A percentile compares a stretch with the other conserved stretches of the same genome.
These are phyloP conservation scores for Penicillium corylophilum DNA, from an alignment of 2,329 filamentous ascomycete species.

Conservation along the genomic window DNA sequence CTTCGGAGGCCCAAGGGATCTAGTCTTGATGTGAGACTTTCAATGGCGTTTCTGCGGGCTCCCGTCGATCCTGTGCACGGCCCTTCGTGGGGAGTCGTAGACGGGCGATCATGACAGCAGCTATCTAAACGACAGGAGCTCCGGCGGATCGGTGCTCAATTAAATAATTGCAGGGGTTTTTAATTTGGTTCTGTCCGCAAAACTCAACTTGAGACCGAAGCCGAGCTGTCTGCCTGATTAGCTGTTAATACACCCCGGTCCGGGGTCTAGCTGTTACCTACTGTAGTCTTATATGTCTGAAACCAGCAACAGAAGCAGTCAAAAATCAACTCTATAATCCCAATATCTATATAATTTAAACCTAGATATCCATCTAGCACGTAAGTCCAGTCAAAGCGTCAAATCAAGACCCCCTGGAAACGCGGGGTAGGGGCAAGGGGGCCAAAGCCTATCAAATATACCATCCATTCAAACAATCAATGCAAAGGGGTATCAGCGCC, in stretches of 20 bases:
- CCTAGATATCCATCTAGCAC: background rate
- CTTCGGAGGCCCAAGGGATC: background rate
- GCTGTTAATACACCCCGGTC: background rate
- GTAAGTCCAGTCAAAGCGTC: background rate
- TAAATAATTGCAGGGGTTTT: background rate
- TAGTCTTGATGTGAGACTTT: background rate
- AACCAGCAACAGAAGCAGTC: background rate
- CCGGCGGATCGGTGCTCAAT: conserved; percentile 5
- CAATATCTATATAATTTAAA: background rate
- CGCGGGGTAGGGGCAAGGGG: background rate
- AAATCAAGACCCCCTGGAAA: background rate
- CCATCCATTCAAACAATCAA: background rate
- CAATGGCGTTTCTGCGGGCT: conserved; percentile 4
- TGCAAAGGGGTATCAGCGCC: background rate
- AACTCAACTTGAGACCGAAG: background rate
- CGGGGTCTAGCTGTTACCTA: background rate
- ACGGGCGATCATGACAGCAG: conserved; percentile 5
- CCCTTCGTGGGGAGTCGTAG: background rate
- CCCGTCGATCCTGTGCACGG: conserved; percentile 15
- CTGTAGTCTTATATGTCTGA: background rate
- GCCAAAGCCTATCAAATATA: background rate
- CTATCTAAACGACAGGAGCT: conserved; percentile 6
- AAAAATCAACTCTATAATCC: background rate
- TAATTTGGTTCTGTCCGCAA: background rate
- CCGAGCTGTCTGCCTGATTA: background rate